Evolutionary conservation across 306 rosid species (phyloP).

Genomic region (Prunus davidiana): DNA sequence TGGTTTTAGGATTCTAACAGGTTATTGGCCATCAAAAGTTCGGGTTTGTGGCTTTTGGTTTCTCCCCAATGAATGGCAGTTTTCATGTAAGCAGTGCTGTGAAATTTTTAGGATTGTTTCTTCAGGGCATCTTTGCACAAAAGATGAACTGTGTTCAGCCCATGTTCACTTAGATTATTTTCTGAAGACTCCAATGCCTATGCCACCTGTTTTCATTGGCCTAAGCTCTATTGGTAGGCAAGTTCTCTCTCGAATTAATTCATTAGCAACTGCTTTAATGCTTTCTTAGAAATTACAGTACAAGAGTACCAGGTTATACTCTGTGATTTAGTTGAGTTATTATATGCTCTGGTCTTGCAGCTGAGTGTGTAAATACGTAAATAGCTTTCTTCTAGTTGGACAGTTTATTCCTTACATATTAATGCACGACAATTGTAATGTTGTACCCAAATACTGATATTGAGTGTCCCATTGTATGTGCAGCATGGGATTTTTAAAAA

Average conservation of each 20-base stretch:
- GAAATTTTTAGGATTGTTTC: slow-evolving; percentile 38
- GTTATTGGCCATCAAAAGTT: slow-evolving; percentile 69
- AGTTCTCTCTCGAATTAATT: slow-evolving; percentile 13
- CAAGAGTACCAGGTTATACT: not conserved
- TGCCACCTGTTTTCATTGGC: slow-evolving; percentile 64
- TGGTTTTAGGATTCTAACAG: slow-evolving; percentile 35
- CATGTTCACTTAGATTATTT: slow-evolving; percentile 59
- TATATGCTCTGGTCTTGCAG: not conserved
- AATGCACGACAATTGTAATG: not conserved
- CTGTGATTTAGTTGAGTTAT: not conserved
- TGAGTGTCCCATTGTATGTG: slow-evolving; percentile 23
- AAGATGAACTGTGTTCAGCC: slow-evolving; percentile 42
- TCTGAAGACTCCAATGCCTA: slow-evolving; percentile 21
- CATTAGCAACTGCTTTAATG: slow-evolving; percentile 13
- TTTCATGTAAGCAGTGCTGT: slow-evolving; percentile 64
- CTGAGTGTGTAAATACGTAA: too few relatives aligned
- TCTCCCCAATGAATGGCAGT: slow-evolving; percentile 72
- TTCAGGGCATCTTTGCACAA: slow-evolving; percentile 29
- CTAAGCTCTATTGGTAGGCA: slow-evolving; percentile 82
- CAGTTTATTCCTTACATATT: not conserved
- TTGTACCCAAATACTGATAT: not conserved
- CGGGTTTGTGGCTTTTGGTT: slow-evolving; percentile 86
- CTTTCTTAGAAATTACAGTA: not conserved
- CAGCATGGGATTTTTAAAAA: slow-evolving; percentile 82
- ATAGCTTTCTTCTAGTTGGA: not conserved